Base-by-base conservation (phyloP, 2,329 filamentous ascomycete species). In the Sodiomyces alkalinus region DNA sequence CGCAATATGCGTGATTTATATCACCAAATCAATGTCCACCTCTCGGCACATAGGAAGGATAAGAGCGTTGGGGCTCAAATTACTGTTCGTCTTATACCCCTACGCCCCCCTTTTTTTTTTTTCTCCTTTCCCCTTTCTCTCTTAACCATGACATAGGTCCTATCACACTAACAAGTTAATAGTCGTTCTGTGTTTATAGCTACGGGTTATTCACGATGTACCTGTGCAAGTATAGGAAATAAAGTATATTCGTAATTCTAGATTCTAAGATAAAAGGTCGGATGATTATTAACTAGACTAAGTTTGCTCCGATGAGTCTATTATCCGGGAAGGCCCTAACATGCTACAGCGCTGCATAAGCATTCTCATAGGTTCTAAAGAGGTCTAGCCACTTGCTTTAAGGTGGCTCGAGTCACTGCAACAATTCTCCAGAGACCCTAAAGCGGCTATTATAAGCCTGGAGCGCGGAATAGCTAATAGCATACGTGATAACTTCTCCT, bases 11-110 rank as follows among this genome's bases (percentile, higher is more conserved):
- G 51, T 17, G 43, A 48, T 1, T 40, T 68, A 4, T 65, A 58
- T 33, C 52, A 62, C 25, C 64, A 68, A 33, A 57, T 68, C 11
- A 55, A 63, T 26, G 57, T 58, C 4, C 62, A 67, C 30, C 67
- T 65, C 33, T 54, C 55, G 10, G 51, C 55, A 4, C 53, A 58
- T 5, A 46, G 55, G 2, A 47, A 53, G 0, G 56, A 64, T 18
- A 62, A 64, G 34, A 59, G 58, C 19, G 54, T 64, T 11, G 64
- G 64, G 2, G 61, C 62, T 3, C 63, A 68, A 39, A 68, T 68
- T 52, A 55, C 62, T 11, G 60, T 58, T 40, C 23, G 13, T 28
- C 17, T 15, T 16, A n/a, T 7, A 6, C n/a, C 11, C 10, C 3
- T 26, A 6, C 13, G 7, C 5, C 10, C 6, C 8, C 14, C 5